Percentiles rank a stretch among this genome's conserved stretches.
These are phyloP conservation scores for Penicillium pulvis DNA, from an alignment of 495 filamentous ascomycete species.

Conservation along the genomic window DNA sequence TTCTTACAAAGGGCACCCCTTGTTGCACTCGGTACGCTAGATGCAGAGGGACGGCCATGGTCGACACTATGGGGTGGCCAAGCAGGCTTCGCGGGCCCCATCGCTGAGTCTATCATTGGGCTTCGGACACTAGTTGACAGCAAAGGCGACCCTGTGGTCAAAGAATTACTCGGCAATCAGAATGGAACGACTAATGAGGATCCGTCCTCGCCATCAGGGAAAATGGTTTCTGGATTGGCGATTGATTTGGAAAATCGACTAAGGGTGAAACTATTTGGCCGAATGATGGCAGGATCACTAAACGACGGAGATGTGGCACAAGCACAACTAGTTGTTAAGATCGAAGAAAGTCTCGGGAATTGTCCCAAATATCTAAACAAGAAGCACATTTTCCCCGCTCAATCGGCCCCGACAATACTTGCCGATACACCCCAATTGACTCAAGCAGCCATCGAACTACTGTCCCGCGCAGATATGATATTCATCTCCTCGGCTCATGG, in stretches of 20 bases:
- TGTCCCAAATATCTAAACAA: slow-evolving; percentile 85
- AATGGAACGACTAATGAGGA: slow-evolving; percentile 23
- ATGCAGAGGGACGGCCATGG: slow-evolving; percentile 66
- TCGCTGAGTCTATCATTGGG: slow-evolving; percentile 60
- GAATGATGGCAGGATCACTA: slow-evolving; percentile 60
- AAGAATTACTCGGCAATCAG: slow-evolving; percentile 49
- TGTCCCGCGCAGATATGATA: slow-evolving; percentile 70
- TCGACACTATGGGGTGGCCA: slow-evolving; percentile 75
- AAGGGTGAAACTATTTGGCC: slow-evolving; percentile 68
- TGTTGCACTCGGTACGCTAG: slow-evolving; percentile 70
- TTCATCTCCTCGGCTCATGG: slow-evolving; percentile 70
- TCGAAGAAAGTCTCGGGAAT: slow-evolving; percentile 72
- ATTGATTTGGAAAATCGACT: slow-evolving; percentile 68
- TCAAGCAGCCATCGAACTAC: slow-evolving; percentile 54
- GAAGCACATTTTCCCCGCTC: slow-evolving; percentile 59
- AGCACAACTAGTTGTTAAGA: slow-evolving; percentile 64
- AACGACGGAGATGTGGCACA: slow-evolving; percentile 35
- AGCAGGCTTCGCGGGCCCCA: slow-evolving; percentile 60
- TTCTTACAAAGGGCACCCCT: slow-evolving; percentile 61
- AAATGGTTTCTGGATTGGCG: slow-evolving; percentile 60
- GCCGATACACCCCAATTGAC: slow-evolving; percentile 45
- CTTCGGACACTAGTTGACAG: slow-evolving; percentile 58
- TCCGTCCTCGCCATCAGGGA: slow-evolving; percentile 14
- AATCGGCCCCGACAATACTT: slow-evolving; percentile 53
- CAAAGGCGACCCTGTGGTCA: slow-evolving; percentile 64